Evolutionary conservation across 805 yeast species (phyloP).

Genomic region (Pichia membranifaciens): DNA sequence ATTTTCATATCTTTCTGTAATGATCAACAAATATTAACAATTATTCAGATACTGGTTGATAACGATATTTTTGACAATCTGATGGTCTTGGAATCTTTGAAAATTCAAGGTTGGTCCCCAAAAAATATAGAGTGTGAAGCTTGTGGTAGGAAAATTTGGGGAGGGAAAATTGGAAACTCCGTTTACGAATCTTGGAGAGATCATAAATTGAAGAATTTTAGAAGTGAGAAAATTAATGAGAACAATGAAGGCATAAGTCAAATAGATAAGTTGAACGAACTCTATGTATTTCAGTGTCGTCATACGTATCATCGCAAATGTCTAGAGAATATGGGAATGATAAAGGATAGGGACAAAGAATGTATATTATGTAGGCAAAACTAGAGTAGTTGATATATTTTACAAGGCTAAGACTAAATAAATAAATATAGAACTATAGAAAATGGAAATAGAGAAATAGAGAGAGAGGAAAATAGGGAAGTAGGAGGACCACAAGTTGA

Average conservation of each 20-base stretch:
- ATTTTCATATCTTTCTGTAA: constrained; percentile 58
- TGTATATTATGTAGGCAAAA: constrained; percentile 38
- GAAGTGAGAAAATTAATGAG: constrained; percentile 10
- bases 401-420: background rate
- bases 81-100: constrained; percentile 35
- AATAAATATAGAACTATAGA: background rate
- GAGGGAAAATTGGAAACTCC: constrained; percentile 47
- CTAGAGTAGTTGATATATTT: background rate
- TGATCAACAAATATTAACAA: constrained; percentile 50
- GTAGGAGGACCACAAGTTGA: too few species aligned
- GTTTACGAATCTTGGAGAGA: constrained; percentile 57
- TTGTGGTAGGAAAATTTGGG: constrained; percentile 74
- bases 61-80: constrained; percentile 48
- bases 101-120: constrained; percentile 59
- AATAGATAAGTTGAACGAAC: constrained; percentile 19
- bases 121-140: constrained; percentile 57
- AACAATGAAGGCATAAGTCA: constrained; percentile 1
- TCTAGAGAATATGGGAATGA: constrained; percentile 42
- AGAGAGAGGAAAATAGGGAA: too few species aligned
- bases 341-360: constrained; percentile 15
- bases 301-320: constrained; percentile 64
- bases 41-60: constrained; percentile 50
- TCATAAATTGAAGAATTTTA: constrained; percentile 15
- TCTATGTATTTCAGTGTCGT: constrained; percentile 56
- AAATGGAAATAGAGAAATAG: too few species aligned